Conservation (phyloP, 345 rosid genomes). For the Pistacia integerrima region DNA sequence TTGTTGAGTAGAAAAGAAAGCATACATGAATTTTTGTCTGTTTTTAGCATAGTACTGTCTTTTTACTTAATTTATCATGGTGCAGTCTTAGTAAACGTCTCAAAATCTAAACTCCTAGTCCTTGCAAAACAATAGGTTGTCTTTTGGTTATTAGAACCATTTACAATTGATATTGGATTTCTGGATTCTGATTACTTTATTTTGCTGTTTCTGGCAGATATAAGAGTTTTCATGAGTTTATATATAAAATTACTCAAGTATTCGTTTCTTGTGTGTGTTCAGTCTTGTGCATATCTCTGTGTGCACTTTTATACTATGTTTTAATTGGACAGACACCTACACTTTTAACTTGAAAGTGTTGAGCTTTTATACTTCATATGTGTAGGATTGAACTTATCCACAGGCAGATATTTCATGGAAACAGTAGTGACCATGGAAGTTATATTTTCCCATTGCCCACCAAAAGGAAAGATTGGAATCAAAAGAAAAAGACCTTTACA, state of each 20-base stretch:
- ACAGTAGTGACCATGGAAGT: not conserved
- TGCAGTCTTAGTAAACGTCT: not conserved
- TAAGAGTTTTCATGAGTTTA: not conserved
- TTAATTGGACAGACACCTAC: not conserved
- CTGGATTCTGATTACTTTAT: not conserved
- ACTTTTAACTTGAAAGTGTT: not conserved
- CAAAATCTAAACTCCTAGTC: not conserved
- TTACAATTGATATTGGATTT: slow-evolving; percentile 2
- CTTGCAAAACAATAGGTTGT: not conserved
- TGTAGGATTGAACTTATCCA: not conserved
- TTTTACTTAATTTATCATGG: not conserved
- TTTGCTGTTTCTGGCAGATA: not conserved
- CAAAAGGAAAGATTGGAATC: not conserved
- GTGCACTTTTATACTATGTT: not conserved
- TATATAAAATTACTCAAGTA: not conserved
- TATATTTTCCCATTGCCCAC: not conserved
- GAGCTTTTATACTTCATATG: no score
- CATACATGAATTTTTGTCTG: slow-evolving; percentile 1
- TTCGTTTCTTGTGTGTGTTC: not conserved
- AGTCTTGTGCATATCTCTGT: not conserved
- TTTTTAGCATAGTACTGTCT: slow-evolving; percentile 11
- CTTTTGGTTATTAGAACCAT: slow-evolving; percentile 4
- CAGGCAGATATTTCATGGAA: not conserved
- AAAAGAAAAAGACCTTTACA: not conserved
- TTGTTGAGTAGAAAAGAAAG: slow-evolving; percentile 14